Conservation (phyloP, 2,329 filamentous ascomycete species). For the Colletotrichum sp. region DNA sequence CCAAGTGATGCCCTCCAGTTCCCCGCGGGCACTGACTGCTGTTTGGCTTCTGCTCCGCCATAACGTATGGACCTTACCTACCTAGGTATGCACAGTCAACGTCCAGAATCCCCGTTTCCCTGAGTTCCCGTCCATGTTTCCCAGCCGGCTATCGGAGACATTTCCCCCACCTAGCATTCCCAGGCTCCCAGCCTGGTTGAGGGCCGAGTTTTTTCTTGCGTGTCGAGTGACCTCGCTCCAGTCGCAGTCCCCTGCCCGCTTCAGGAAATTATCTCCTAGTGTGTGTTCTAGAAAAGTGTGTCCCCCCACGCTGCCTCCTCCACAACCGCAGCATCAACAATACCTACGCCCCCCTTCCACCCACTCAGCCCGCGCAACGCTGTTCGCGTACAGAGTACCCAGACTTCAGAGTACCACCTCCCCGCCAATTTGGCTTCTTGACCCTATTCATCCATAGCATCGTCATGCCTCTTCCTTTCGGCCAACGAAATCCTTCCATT, state of each 20-base stretch:
- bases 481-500: not conserved
- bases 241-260: not conserved
- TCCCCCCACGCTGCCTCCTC: conserved; percentile 17
- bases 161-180: not conserved
- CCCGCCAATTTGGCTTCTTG: conserved; percentile 13
- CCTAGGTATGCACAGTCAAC: not conserved
- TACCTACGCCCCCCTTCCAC: not conserved
- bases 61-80: not conserved
- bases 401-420: not conserved
- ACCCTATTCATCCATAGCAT: conserved; percentile 11
- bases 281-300: conserved; percentile 19
- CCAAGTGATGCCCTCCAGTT: not conserved
- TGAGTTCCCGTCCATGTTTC: too few species aligned
- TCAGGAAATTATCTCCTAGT: conserved; percentile 23
- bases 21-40: not conserved
- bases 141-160: not conserved
- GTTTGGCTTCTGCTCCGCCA: not conserved
- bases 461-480: conserved; percentile 4
- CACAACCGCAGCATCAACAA: not conserved
- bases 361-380: not conserved
- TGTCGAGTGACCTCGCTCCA: conserved; percentile 16
- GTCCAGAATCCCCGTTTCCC: not conserved
- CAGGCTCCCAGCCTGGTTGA: not conserved
- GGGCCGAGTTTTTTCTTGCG: conserved; percentile 1
- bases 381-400: not conserved